phyloP scores from a whole-genome alignment of 345 rosid species.

The Eucalyptus cloeziana region DNA sequence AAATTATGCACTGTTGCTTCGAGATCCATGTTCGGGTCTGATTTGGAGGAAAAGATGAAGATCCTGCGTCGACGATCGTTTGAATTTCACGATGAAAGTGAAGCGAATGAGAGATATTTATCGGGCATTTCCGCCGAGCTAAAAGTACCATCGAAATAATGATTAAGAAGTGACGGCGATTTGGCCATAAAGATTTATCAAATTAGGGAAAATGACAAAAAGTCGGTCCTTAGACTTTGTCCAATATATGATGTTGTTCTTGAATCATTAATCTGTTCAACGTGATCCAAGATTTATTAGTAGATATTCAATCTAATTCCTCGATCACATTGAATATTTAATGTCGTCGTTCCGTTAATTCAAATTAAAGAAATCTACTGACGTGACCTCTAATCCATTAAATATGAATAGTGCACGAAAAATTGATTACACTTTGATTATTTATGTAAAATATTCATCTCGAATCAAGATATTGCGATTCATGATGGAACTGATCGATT shows the following conservation, averaged over 20 bases:
- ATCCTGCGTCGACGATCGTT: accelerated
- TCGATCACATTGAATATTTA: accelerated
- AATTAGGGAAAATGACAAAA: not conserved
- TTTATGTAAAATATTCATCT: not conserved
- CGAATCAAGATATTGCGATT: not conserved
- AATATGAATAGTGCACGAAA: accelerated
- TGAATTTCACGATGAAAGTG: accelerated
- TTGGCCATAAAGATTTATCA: not conserved
- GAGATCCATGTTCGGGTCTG: not conserved
- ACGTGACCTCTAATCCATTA: not conserved
- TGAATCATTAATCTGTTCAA: accelerated
- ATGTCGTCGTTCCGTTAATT: accelerated
- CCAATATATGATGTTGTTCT: accelerated
- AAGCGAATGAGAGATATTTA: accelerated
- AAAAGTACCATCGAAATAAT: not conserved
- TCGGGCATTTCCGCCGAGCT: not conserved
- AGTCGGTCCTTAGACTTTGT: too few relatives aligned
- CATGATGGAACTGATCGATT: accelerated
- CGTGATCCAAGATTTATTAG: accelerated
- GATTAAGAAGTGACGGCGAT: not conserved
- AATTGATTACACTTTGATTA: not conserved
- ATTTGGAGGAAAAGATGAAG: not conserved
- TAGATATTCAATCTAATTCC: not conserved
- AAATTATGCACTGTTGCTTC: not conserved
- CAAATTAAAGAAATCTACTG: accelerated